Evolutionary conservation across 192 early-diverging fungal species (phyloP).

Genomic region (Chytriomyces sp.): DNA sequence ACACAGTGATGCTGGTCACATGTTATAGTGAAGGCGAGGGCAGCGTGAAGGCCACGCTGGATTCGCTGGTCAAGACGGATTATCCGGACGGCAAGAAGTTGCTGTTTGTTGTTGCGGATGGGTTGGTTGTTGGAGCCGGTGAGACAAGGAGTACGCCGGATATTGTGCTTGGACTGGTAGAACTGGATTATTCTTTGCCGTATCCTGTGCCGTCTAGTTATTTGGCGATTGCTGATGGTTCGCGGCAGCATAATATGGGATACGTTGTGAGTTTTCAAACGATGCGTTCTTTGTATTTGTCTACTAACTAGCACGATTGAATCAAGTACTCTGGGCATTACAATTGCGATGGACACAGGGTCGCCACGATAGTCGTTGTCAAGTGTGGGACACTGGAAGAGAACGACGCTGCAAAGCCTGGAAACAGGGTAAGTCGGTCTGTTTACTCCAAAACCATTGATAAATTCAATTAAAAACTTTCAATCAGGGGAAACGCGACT

Average conservation of each 20-base stretch:
- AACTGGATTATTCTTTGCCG: constrained; percentile 23
- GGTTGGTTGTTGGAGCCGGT: constrained; percentile 86
- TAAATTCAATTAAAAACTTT: neutral
- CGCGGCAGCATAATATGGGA: constrained; percentile 91
- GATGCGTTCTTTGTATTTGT: neutral
- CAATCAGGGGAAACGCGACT: constrained; percentile 85
- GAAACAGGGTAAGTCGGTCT: constrained; percentile 30
- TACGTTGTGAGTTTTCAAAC: constrained; percentile 47
- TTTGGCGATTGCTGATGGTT: constrained; percentile 89
- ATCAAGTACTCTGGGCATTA: constrained; percentile 30
- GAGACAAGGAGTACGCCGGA: constrained; percentile 83
- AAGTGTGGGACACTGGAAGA: constrained; percentile 57
- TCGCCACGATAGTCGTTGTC: constrained; percentile 51
- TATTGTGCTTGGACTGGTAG: constrained; percentile 76
- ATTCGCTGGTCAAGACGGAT: constrained; percentile 83
- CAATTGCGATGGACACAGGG: constrained; percentile 30
- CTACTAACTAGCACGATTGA: neutral
- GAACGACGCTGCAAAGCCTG: constrained; percentile 40
- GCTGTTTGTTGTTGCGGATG: constrained; percentile 90
- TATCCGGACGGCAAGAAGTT: constrained; percentile 87
- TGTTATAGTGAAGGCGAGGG: constrained; percentile 87
- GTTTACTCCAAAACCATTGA: neutral
- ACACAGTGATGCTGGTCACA: constrained; percentile 79
- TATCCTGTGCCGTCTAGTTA: constrained; percentile 44
- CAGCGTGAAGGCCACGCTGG: constrained; percentile 74